These are phyloP conservation scores for Kalmusia sp. DNA, from an alignment of 2,329 filamentous ascomycete genomes.

Conservation along the genomic window DNA sequence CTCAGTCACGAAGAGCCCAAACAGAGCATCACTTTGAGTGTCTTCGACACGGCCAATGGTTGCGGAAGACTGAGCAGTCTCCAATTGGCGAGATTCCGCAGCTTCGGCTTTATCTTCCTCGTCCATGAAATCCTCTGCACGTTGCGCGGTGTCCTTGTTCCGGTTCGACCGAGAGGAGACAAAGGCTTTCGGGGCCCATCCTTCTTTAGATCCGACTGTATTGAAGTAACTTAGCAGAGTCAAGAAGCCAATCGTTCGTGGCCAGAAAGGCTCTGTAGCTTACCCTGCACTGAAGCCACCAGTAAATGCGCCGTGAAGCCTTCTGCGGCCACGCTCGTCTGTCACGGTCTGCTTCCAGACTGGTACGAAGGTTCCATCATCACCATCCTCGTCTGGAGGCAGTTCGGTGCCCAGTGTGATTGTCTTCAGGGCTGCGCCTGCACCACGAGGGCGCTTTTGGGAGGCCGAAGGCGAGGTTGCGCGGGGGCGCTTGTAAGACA, in stretches of 20 bases:
- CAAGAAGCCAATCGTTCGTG: constrained; percentile 39
- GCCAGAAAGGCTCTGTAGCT: constrained; percentile 44
- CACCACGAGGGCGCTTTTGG: constrained; percentile 78
- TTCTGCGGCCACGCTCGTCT: constrained; percentile 88
- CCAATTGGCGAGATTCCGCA: constrained; percentile 76
- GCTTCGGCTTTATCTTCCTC: constrained; percentile 92
- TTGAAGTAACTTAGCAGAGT: constrained; percentile 82
- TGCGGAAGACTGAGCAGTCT: constrained; percentile 76
- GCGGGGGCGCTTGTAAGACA: constrained; percentile 45
- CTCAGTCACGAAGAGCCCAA: constrained; percentile 73
- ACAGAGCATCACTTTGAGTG: constrained; percentile 61
- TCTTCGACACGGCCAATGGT: constrained; percentile 74
- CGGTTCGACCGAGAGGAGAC: constrained; percentile 86
- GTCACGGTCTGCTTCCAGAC: constrained; percentile 99
- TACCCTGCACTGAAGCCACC: constrained; percentile 97
- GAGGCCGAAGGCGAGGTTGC: constrained; percentile 40
- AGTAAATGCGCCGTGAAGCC: constrained; percentile 94
- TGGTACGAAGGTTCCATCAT: constrained; percentile 91
- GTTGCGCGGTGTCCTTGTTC: constrained; percentile 70
- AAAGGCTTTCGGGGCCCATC: constrained; percentile 92
- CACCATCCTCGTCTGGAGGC: constrained; percentile 76
- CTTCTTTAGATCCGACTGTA: constrained; percentile 96
- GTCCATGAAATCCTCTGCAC: constrained; percentile 95
- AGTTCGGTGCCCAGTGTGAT: constrained; percentile 73
- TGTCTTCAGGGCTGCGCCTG: constrained; percentile 53